Evolutionary conservation across 176 grass and related monocot genomes (phyloP), one percentile per base, ranked within the genome.

Genomic region (Saccharum spontaneum): DNA sequence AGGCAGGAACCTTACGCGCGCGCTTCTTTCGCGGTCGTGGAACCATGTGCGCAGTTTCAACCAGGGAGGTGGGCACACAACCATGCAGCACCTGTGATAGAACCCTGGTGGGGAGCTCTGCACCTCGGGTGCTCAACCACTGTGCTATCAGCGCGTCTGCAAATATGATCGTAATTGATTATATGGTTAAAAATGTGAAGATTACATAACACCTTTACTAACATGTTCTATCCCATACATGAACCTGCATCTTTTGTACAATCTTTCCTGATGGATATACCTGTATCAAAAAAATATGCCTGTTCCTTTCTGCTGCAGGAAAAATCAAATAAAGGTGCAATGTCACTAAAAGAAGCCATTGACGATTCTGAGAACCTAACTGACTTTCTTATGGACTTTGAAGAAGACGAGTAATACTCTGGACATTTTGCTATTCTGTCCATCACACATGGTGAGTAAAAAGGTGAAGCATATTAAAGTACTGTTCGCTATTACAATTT

Each of bases 311-410:
- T 76, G 5, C 39, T 89, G 43, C 41, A 93, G 93, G 91, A 94
- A 90, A 95, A 95, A 82, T 83, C 71, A 62, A 89, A 94, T 83
- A 89, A 94, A 80, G 88, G 64, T 39, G 57, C 68, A 45, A 71
- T 97, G 75, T 83, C 95, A 66, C 79, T 98, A 71, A 87, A 95
- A 87, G 89, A 98, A 63, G 95, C 93, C 67, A 88, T 95, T 44
- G 79, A 92, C 71, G 92, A 98, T 77, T 95, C 93, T 57, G 87
- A 90, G 83, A 95, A 95, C 76, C 80, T 96, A 73, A 94, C 93
- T 36, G 88, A 94, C 89, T 92, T 99, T 38, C 73, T 99, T 78
- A 92, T 96, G 91, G 86, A 99, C 52, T 99, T 95, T 40, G 88
- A 94, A 66, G 91, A 90, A 89, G 89, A 91, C 12, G 91, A 92